These are phyloP conservation scores for Aureobasidium mangrovei DNA, from an alignment of 2,329 filamentous ascomycete species.

Conservation along the genomic window DNA sequence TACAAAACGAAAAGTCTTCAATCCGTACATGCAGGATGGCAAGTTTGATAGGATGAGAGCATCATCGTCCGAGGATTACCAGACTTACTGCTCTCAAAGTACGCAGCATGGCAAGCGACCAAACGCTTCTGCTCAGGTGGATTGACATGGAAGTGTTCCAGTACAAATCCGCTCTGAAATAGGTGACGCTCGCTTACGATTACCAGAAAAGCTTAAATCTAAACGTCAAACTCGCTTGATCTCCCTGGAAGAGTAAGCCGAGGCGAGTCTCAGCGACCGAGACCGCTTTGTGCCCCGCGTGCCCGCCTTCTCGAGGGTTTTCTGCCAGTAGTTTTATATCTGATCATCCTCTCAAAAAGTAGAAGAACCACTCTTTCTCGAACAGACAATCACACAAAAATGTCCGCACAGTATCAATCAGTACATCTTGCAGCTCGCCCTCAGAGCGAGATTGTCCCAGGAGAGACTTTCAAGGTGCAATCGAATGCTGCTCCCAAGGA, in stretches of 20 bases:
- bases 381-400: neutral
- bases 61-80: too few relatives aligned
- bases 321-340: neutral
- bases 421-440: slow-evolving; percentile 21
- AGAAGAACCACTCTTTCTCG: neutral
- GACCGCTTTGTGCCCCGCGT: neutral
- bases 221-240: slow-evolving; percentile 5
- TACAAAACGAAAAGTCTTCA: too few relatives aligned
- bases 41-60: too few relatives aligned
- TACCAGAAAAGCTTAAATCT: neutral
- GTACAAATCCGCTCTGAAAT: too few relatives aligned
- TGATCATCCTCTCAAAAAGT: neutral
- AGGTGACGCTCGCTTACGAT: neutral
- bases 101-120: too few relatives aligned
- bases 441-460: slow-evolving; percentile 18
- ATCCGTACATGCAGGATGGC: too few relatives aligned
- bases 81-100: too few relatives aligned
- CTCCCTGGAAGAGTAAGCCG: slow-evolving; percentile 7
- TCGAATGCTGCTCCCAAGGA: slow-evolving; percentile 16
- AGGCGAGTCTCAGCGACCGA: slow-evolving; percentile 6
- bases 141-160: too few relatives aligned
- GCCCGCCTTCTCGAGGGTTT: neutral
- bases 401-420: slow-evolving; percentile 17
- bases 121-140: neutral
- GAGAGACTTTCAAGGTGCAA: slow-evolving; percentile 20